These are phyloP conservation scores for Mrakia gelida DNA, from an alignment of 768 basidiomycete species.

Conservation along the genomic window DNA sequence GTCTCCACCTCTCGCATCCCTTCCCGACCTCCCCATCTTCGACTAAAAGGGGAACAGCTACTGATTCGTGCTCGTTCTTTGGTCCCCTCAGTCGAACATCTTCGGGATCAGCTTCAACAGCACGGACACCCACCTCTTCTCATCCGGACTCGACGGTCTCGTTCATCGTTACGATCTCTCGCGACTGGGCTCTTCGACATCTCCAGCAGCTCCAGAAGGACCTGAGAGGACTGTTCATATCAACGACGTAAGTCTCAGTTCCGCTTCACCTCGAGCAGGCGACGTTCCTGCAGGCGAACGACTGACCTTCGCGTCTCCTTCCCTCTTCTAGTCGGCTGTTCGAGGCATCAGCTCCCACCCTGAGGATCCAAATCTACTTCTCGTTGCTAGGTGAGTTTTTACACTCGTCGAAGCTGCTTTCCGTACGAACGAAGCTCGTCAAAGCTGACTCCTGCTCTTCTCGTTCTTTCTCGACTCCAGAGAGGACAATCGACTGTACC, in stretches of 20 bases:
- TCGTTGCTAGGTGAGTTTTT: not conserved
- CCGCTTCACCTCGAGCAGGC: not conserved
- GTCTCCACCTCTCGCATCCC: not conserved
- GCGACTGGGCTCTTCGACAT: not conserved
- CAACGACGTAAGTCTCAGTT: not conserved
- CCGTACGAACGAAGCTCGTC: too few relatives aligned
- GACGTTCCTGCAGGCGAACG: not conserved
- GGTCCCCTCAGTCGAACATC: not conserved
- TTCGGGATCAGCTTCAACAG: not conserved
- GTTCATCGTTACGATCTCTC: constrained; percentile 7
- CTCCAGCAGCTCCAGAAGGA: not conserved
- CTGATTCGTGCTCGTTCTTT: not conserved
- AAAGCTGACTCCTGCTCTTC: not conserved
- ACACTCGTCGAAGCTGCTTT: not conserved
- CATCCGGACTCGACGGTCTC: constrained; percentile 1
- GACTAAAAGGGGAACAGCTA: too few relatives aligned
- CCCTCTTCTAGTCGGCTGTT: not conserved
- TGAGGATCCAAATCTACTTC: not conserved
- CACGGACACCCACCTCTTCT: not conserved
- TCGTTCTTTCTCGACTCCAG: not conserved
- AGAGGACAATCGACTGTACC: constrained; percentile 3
- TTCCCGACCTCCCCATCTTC: not conserved
- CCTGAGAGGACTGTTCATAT: constrained; percentile 6
- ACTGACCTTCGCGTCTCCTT: not conserved
- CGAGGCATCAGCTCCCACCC: not conserved